phyloP scores from a whole-genome alignment of 1,139 yeast species.

The Yamadazyma atmosphaerica region DNA sequence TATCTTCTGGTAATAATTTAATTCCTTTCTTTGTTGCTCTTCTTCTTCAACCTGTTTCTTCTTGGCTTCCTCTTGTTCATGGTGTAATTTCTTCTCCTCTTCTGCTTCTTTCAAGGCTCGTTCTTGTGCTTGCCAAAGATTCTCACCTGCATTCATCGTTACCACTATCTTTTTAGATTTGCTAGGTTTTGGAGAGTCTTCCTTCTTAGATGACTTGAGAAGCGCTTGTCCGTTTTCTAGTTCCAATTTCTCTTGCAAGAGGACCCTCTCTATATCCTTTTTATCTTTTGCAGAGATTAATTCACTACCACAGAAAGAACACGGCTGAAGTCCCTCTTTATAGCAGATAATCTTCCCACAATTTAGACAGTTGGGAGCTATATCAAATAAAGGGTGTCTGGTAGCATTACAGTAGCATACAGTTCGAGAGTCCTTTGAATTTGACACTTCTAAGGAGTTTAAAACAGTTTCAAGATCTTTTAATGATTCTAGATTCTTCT shows the following conservation, averaged over 20 bases:
- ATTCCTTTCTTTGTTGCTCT: conserved; percentile 35
- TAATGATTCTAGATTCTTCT: conserved; percentile 48
- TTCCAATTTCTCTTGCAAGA: conserved; percentile 46
- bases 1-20: conserved; percentile 32
- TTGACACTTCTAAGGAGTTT: conserved; percentile 33
- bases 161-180: conserved; percentile 45
- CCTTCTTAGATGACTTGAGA: conserved; percentile 8
- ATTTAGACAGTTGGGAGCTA: conserved; percentile 89
- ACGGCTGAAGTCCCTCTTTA: conserved; percentile 88
- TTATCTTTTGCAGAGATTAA: conserved; percentile 63
- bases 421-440: conserved; percentile 18
- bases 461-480: conserved; percentile 56
- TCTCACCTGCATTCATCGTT: conserved; percentile 59
- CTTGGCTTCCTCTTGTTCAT: conserved; percentile 26
- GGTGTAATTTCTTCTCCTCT: conserved; percentile 25
- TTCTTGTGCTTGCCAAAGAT: conserved; percentile 69
- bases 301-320: conserved; percentile 77
- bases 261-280: conserved; percentile 52
- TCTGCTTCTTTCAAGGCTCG: conserved; percentile 57
- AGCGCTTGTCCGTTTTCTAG: conserved; percentile 9
- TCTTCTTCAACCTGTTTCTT: conserved; percentile 23
- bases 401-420: conserved; percentile 82
- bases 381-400: conserved; percentile 82
- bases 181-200: conserved; percentile 18
- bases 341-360: conserved; percentile 94